Evolutionary conservation across 176 grass and related monocot genomes (phyloP).

Genomic region (Juncus effusus): DNA sequence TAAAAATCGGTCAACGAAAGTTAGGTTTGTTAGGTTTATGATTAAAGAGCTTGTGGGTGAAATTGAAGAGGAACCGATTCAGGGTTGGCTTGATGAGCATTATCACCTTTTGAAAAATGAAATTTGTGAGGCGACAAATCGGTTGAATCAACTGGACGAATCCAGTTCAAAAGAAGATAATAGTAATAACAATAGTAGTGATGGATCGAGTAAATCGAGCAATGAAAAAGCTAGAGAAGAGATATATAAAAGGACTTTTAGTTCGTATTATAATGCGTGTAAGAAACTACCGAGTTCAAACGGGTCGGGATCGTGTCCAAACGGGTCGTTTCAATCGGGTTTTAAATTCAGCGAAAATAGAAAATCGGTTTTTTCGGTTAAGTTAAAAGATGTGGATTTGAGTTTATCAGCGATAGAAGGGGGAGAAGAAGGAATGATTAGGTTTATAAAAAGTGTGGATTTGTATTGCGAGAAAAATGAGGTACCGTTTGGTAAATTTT

Average conservation of each 20-base stretch:
- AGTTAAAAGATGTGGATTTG: constrained; percentile 73
- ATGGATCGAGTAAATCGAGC: constrained; percentile 34
- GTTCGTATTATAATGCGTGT: constrained; percentile 77
- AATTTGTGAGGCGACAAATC: constrained; percentile 51
- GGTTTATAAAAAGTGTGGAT: constrained; percentile 69
- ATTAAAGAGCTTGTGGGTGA: constrained; percentile 69
- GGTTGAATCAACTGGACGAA: constrained; percentile 68
- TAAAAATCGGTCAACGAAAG: constrained; percentile 57
- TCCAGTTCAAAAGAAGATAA: constrained; percentile 46
- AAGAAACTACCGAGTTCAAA: constrained; percentile 65
- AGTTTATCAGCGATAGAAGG: constrained; percentile 85
- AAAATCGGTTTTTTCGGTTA: constrained; percentile 70
- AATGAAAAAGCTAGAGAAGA: constrained; percentile 60
- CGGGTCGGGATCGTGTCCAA: constrained; percentile 39
- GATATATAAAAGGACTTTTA: constrained; percentile 67
- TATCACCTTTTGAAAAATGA: constrained; percentile 71
- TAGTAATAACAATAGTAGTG: constrained; percentile 40
- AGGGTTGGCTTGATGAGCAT: constrained; percentile 98
- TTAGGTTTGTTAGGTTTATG: constrained; percentile 66
- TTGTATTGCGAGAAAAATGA: constrained; percentile 67
- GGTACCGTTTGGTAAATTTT: constrained; percentile 87
- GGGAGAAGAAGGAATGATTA: constrained; percentile 75
- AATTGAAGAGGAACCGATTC: constrained; percentile 95
- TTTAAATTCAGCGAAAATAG: constrained; percentile 80
- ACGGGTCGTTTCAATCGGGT: constrained; percentile 72